These are phyloP conservation scores for Plasmopara muralis DNA, from an alignment of 352 stramenopile genomes.

Conservation along the genomic window DNA sequence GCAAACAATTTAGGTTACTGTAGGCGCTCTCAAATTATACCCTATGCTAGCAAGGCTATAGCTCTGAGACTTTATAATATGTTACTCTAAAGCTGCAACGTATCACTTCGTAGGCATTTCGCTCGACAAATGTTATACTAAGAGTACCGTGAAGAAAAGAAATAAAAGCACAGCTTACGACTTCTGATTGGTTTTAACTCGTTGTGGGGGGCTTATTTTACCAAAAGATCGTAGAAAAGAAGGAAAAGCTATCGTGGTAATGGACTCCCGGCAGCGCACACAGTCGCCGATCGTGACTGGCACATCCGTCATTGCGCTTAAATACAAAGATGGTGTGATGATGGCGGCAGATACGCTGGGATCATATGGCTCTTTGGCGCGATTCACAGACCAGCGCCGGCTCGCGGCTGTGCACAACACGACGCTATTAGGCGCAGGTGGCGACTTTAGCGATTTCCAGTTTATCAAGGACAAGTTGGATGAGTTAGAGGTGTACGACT, in stretches of 20 bases:
- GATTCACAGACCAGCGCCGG: conserved; percentile 93
- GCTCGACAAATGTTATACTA: neutral
- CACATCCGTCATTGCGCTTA: conserved; percentile 95
- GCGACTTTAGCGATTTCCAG: conserved; percentile 98
- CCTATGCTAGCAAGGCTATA: neutral
- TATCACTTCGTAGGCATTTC: neutral
- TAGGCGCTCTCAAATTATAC: too few species aligned
- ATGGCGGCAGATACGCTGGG: conserved; percentile 97
- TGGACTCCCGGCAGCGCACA: conserved; percentile 75
- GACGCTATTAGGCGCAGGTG: conserved; percentile 93
- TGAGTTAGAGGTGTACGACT: conserved; percentile 91
- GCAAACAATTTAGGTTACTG: too few species aligned
- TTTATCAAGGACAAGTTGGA: conserved; percentile 93
- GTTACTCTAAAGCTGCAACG: neutral
- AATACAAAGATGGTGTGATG: conserved; percentile 95
- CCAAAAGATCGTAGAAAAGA: conserved; percentile 27
- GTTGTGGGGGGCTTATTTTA: conserved; percentile 7
- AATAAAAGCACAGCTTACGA: neutral
- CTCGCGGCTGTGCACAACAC: conserved; percentile 82
- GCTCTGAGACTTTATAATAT: neutral
- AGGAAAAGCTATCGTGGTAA: conserved; percentile 7
- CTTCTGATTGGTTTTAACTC: neutral
- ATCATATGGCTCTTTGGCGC: conserved; percentile 96
- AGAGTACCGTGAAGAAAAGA: neutral
- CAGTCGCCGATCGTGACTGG: conserved; percentile 96